Evolutionary conservation across 2,329 filamentous ascomycete genomes (phyloP), one percentile per base, ranked within the genome.

Genomic region (Aspergillus quadrilineatus): DNA sequence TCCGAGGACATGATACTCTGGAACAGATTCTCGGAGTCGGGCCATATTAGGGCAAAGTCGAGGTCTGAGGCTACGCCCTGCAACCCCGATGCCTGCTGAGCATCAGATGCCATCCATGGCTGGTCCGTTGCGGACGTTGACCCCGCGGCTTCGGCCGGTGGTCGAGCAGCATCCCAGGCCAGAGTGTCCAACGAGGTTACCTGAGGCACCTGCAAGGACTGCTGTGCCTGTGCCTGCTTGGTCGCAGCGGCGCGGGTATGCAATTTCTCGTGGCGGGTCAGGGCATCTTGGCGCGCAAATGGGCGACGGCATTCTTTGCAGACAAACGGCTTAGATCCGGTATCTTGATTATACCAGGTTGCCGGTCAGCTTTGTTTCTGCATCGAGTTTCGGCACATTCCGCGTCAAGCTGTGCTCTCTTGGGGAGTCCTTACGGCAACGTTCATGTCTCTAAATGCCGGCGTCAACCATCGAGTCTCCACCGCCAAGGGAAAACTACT

Each of bases 1-100:
- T 77, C 75, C 0, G 69, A 67, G n/a, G 73, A 73, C 67, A 78
- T 75, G 48, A 79, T 66, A 60, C 68, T 75, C 55, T 78, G 76
- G 39, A 77, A 77, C 26, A 78, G 57, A 55, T 74, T 69, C 56
- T 78, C 76, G 2, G 76, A 75, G 57, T 79, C 76, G 9, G 76
- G 76, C 76, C 76, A 79, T 45, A 77, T 72, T 17, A 79, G 61
- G 12, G 72, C 67, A 48, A 76, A 77, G 54, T 78, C 74, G 5
- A 75, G 55, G 29, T 75, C 73, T 4, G 65, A 60, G 1, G 64
- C 56, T 22, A 61, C 56, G 57, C 67, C 60, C 4, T 71, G 63
- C 53, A 70, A 56, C 3, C 53, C 58, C 6, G 59, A 36, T 44
- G 64, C 56, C 17, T 67, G 62, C 4, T 51, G 60, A 1, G 61